Evolutionary conservation across 768 basidiomycete genomes (phyloP), one percentile per base, ranked within the genome.

Genomic region (Suillus hirtellus): DNA sequence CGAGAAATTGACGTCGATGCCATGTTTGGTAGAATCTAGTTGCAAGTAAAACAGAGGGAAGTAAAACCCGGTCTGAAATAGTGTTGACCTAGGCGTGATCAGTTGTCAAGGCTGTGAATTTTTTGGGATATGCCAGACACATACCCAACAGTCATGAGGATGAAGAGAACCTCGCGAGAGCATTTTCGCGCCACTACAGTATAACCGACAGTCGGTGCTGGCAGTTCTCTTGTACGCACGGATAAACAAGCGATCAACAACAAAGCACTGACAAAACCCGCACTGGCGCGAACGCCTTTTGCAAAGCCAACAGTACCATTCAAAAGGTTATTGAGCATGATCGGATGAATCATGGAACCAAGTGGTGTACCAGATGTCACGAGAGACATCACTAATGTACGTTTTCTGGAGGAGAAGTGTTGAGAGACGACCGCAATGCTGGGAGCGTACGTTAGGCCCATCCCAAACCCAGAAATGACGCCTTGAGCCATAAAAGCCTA

Each of bases 271-370:
- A 79, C 71, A n/a, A 85, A 69, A 24, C 70, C 70, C 1, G 78
- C 82, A 60, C 75, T 81, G 14, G 76, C 76, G 4, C 74, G 76
- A 0, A 79, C 77, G 35, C 79, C 77, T 46, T 63, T 74, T 14
- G 67, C 73, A 67, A 85, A 81, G 9, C 88, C 85, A 4, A 81
- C 71, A 7, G 73, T 66, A 3, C 81, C 79, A 60, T 80, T 81
- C 60, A 59, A 64, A 40, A 60, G 64, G 27, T 78, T 72, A 69
- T 90, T 89, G 35, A 90, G 74, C 78, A 89, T 82, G 65, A 88
- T 85, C 0, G 87, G 85, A 61, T 87, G 82, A 15, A 84, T 66
- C 24, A 85, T 73, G 7, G 83, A 85, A 9, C 89, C 88, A 3
- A 86, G 69, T 2, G 84, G 79, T 40, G 81, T 78, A 27, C 82